phyloP scores from a whole-genome alignment of 495 filamentous ascomycete species.

The Astrothelium subdiscretum region DNA sequence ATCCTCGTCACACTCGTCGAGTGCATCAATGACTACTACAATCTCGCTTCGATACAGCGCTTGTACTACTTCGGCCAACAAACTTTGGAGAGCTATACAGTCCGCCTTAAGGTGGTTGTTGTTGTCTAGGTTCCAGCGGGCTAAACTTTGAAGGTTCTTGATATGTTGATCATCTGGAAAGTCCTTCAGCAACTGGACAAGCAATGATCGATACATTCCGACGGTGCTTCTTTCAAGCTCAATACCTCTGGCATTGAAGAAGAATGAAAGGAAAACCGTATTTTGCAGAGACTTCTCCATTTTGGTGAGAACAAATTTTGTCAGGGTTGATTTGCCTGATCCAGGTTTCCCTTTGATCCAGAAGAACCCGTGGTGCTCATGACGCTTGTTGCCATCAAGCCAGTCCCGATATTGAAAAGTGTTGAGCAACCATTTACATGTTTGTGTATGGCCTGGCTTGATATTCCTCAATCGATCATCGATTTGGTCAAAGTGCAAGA shows the following conservation, averaged over 20 bases:
- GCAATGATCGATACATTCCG: conserved; percentile 26
- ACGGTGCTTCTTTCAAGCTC: conserved; percentile 21
- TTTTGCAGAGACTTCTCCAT: neutral
- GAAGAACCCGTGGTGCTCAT: conserved; percentile 12
- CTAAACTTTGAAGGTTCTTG: neutral
- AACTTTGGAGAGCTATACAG: neutral
- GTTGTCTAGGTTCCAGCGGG: neutral
- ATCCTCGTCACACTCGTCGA: conserved; percentile 29
- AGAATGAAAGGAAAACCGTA: conserved; percentile 23
- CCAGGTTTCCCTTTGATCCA: conserved; percentile 24
- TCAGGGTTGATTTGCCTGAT: conserved; percentile 21
- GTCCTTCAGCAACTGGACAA: conserved; percentile 25
- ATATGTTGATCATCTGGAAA: conserved; percentile 3
- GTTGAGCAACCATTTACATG: conserved; percentile 18
- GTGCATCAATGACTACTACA: conserved; percentile 29
- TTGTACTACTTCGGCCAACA: conserved; percentile 11
- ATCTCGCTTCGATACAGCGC: conserved; percentile 14
- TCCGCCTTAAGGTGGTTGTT: neutral
- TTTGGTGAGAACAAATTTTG: conserved; percentile 11
- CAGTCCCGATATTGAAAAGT: conserved; percentile 12
- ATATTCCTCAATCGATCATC: neutral
- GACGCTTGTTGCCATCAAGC: neutral
- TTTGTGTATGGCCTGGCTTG: neutral
- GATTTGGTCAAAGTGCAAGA: neutral
- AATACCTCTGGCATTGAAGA: conserved; percentile 31